Evolutionary conservation across 2,329 filamentous ascomycete genomes (phyloP), one percentile per base, ranked within the genome.

Genomic region (Aspergillus cejpii): DNA sequence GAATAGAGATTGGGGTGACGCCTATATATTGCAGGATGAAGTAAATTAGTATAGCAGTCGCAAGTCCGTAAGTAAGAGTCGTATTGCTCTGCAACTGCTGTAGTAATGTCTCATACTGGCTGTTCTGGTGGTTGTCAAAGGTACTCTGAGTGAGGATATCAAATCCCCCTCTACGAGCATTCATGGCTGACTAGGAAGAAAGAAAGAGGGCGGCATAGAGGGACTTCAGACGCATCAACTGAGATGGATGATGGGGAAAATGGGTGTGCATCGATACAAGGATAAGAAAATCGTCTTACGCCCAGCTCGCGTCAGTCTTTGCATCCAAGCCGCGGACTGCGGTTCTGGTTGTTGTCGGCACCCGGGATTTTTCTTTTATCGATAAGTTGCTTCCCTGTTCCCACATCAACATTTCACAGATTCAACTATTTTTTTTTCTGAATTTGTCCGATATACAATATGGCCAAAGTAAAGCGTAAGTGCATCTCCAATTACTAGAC

Each of bases 391-490:
- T 58, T 57, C 62, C 50, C 43, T 41, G 24, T 40, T 34, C 40
- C 37, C 14, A 11, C 33, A 28, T 42, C 10, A 41, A 50, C 33
- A 23, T 29, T 39, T 34, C 27, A 39, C 21, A 15, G 11, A 8
- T 24, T 24, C 8, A 5, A 8, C 12, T 31, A 15, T 21, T 40
- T 48, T 48, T 41, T 41, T 42, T 50, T 53, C 49, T 50, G 14
- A 37, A 42, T 24, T 39, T 17, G 3, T 28, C 8, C 15, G 19
- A 21, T 15, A 54, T 36, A 40, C 34, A 60, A 28, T 43, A 71
- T 71, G 68, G 67, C 62, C 5, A 69, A 69, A 53, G 67, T 61
- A 38, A 67, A 54, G 46, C 44, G 62, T 59, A 51, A 58, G 58
- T 59, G 14, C 5, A 27, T 20, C 15, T 20, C 10, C 26, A 19